A percentile compares a stretch with the other conserved stretches of the same genome.
phyloP scores from a whole-genome alignment of 805 yeast species.

The Metschnikowia henanensis region DNA sequence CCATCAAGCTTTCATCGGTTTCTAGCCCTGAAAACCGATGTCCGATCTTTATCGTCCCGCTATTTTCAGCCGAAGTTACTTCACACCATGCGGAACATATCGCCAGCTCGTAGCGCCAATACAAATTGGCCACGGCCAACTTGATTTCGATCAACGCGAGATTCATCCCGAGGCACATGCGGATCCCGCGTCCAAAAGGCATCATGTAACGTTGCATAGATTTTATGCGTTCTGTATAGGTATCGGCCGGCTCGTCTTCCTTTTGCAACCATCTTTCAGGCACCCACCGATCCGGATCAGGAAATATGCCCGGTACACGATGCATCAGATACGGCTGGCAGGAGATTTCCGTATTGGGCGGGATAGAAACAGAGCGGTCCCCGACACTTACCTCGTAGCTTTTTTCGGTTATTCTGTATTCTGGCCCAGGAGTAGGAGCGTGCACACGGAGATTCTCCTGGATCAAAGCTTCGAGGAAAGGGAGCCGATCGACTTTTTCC shows the following conservation, averaged over 20 bases:
- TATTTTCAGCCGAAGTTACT: slow-evolving; percentile 16
- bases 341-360: slow-evolving; percentile 57
- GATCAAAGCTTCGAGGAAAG: slow-evolving; percentile 59
- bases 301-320: slow-evolving; percentile 48
- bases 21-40: slow-evolving; percentile 1
- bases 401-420: slow-evolving; percentile 51
- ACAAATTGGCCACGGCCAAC: slow-evolving; percentile 50
- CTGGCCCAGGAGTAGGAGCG: slow-evolving; percentile 73
- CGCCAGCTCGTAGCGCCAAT: slow-evolving; percentile 45
- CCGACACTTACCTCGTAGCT: slow-evolving; percentile 20
- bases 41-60: slow-evolving; percentile 17
- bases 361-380: slow-evolving; percentile 29
- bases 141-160: slow-evolving; percentile 67
- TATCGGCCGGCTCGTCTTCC: slow-evolving; percentile 29
- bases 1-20: slow-evolving; percentile 44
- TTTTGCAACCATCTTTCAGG: slow-evolving; percentile 64
- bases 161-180: slow-evolving; percentile 76
- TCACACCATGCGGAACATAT: slow-evolving; percentile 43
- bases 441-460: slow-evolving; percentile 62
- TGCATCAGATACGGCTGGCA: slow-evolving; percentile 69
- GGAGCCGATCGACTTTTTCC: slow-evolving; percentile 51
- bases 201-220: slow-evolving; percentile 54
- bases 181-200: slow-evolving; percentile 70
- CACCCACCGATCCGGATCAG: slow-evolving; percentile 48
- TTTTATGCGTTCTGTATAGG: slow-evolving; percentile 35